Evolutionary conservation across 106 monocot species (phyloP).

Genomic region (Acorus calamus): DNA sequence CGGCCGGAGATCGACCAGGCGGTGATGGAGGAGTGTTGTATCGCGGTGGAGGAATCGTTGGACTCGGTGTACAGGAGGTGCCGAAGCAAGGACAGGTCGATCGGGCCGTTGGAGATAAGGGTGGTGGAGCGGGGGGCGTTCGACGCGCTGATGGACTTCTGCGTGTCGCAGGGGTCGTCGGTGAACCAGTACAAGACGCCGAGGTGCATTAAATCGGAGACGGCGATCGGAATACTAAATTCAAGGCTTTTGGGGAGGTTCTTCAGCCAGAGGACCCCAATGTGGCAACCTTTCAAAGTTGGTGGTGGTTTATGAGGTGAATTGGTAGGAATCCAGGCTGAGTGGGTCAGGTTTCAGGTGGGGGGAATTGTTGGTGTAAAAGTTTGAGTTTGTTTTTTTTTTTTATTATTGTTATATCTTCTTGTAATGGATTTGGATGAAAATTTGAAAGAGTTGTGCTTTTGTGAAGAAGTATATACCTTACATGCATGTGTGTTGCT

Average conservation of each 20-base stretch:
- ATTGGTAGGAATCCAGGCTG: too few relatives aligned
- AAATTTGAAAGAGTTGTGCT: too few relatives aligned
- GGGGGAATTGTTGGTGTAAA: too few relatives aligned
- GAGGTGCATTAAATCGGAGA: slow-evolving; percentile 47
- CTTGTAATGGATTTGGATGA: too few relatives aligned
- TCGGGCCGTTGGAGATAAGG: slow-evolving; percentile 69
- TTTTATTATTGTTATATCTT: too few relatives aligned
- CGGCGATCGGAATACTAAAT: slow-evolving; percentile 36
- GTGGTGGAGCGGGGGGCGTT: slow-evolving; percentile 46
- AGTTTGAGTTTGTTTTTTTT: too few relatives aligned
- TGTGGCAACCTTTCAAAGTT: slow-evolving; percentile 44
- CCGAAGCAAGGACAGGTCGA: slow-evolving; percentile 50
- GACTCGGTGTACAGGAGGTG: slow-evolving; percentile 66
- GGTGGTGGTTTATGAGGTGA: neutral
- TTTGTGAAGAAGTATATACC: too few relatives aligned
- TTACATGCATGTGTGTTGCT: too few relatives aligned
- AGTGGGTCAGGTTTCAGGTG: too few relatives aligned
- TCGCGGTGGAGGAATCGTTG: slow-evolving; percentile 31
- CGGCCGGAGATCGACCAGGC: neutral
- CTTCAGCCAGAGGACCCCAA: slow-evolving; percentile 29
- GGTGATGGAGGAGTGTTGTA: slow-evolving; percentile 54
- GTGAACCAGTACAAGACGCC: slow-evolving; percentile 93
- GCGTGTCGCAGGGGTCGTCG: slow-evolving; percentile 62
- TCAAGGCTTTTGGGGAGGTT: slow-evolving; percentile 49
- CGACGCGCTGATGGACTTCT: slow-evolving; percentile 67